Evolutionary conservation across 2,329 filamentous ascomycete genomes (phyloP), one percentile per base, ranked within the genome.

Genomic region (Nigrograna mackinnonii): DNA sequence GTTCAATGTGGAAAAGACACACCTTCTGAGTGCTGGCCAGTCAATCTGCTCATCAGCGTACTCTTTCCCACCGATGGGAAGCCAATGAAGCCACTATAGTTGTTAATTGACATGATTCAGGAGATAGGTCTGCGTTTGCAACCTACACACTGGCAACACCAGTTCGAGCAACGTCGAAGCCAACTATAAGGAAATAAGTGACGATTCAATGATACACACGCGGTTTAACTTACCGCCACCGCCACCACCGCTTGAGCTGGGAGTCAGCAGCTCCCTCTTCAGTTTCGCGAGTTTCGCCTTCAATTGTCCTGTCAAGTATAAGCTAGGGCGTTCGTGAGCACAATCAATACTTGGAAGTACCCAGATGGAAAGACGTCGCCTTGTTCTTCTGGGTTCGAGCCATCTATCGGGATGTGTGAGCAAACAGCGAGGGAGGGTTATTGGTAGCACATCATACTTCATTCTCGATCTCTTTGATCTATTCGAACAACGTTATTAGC

Each of bases 61-160:
- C 90, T 96, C 76, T 99, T 99, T 49, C 94, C 94, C 50, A 99
- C 94, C 1, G 94, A 99, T 2, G 94, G 94, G 64, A 99, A 99
- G 22, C 94, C 94, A 66, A 97, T 96, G 74, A 97, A 97, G 32
- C 92, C 92, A 62, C 54, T 66, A 37, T 13, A 12, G 18, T n/a
- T 19, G 7, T 18, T 56, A n/a, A 57, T n/a, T 32, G 11, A 39
- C 22, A 11, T 33, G 17, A 26, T n/a, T 28, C 13, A 6, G 16
- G 16, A 28, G 14, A n/a, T 13, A 26, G 5, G 16, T 24, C n/a
- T n/a, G n/a, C n/a, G n/a, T n/a, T n/a, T n/a, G n/a, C 19, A 17
- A 77, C 76, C 62, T 73, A 79, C 70, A 99, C 85, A 78, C 89
- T 95, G 54, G 94, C 94, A 52, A 97, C 94, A 78, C 94, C 94